Conservation (phyloP, 495 filamentous ascomycete genomes). For the Penicillium canariense region DNA sequence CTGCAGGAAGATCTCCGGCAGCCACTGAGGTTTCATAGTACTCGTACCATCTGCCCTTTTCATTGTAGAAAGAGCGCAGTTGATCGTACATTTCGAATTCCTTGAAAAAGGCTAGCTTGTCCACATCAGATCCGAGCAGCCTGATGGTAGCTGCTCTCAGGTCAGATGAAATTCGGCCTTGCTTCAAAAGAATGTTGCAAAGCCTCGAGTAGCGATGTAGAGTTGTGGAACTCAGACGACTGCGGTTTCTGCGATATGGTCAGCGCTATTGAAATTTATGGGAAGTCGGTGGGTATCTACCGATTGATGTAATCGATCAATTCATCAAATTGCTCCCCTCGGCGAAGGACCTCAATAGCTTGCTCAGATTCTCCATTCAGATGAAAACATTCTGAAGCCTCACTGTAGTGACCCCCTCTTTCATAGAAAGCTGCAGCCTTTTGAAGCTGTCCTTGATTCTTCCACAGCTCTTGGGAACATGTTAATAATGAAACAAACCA, state of each 20-base stretch:
- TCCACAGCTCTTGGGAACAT: slow-evolving; percentile 9
- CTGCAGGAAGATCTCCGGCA: slow-evolving; percentile 8
- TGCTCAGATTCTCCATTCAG: slow-evolving; percentile 11
- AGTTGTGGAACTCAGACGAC: neutral
- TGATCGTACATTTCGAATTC: slow-evolving; percentile 32
- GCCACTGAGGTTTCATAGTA: slow-evolving; percentile 12
- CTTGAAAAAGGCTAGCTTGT: slow-evolving; percentile 25
- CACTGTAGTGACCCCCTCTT: neutral
- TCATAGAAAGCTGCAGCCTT: slow-evolving; percentile 22
- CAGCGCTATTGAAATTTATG: neutral
- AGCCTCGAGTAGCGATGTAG: slow-evolving; percentile 17
- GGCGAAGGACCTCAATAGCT: slow-evolving; percentile 37
- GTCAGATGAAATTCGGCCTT: slow-evolving; percentile 20
- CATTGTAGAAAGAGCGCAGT: slow-evolving; percentile 10
- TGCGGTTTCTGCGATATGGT: slow-evolving; percentile 1
- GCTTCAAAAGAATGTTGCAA: slow-evolving; percentile 31
- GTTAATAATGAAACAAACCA: neutral
- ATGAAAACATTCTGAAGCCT: slow-evolving; percentile 22
- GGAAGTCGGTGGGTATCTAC: neutral
- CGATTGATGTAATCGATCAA: slow-evolving; percentile 24
- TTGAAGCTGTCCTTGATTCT: slow-evolving; percentile 1
- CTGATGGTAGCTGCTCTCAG: slow-evolving; percentile 20
- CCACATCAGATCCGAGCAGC: slow-evolving; percentile 20
- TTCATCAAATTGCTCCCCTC: slow-evolving; percentile 19
- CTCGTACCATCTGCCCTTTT: slow-evolving; percentile 13